phyloP scores from a whole-genome alignment of 345 rosid species.

The Diplotaxis tenuifolia region DNA sequence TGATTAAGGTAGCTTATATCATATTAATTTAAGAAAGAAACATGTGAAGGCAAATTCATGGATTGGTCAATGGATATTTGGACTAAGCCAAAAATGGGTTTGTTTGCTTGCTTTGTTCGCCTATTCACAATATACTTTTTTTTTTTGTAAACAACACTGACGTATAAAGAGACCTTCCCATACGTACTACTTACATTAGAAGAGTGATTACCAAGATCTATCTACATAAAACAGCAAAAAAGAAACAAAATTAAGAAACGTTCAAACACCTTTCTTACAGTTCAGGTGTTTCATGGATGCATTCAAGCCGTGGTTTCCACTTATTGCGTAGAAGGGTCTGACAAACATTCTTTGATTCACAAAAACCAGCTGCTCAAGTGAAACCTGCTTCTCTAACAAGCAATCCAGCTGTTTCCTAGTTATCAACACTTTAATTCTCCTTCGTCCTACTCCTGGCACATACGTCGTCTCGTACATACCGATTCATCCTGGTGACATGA shows the following conservation, averaged over 20 bases:
- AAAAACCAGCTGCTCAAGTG: constrained; percentile 19
- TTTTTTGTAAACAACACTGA: background rate
- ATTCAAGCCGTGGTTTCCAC: constrained; percentile 53
- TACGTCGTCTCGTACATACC: too few relatives aligned
- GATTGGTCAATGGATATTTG: background rate
- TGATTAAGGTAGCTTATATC: too few relatives aligned
- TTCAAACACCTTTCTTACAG: background rate
- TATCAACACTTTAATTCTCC: constrained; percentile 35
- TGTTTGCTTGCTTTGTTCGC: constrained; percentile 3
- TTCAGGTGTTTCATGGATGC: constrained; percentile 47
- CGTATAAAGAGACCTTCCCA: background rate
- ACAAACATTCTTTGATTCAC: constrained; percentile 9
- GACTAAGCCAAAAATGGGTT: background rate
- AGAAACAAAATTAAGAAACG: background rate
- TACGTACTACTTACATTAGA: background rate
- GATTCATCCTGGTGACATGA: background rate
- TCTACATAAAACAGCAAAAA: background rate
- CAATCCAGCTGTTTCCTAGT: constrained; percentile 33
- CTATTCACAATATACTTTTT: background rate
- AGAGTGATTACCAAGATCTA: background rate
- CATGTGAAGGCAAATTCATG: background rate
- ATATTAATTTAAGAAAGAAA: too few relatives aligned
- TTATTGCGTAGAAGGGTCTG: constrained; percentile 12
- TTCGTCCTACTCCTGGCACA: background rate
- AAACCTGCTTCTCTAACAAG: constrained; percentile 28